phyloP scores from a whole-genome alignment of 257 asterid species.

The Primulina huaijiensis region DNA sequence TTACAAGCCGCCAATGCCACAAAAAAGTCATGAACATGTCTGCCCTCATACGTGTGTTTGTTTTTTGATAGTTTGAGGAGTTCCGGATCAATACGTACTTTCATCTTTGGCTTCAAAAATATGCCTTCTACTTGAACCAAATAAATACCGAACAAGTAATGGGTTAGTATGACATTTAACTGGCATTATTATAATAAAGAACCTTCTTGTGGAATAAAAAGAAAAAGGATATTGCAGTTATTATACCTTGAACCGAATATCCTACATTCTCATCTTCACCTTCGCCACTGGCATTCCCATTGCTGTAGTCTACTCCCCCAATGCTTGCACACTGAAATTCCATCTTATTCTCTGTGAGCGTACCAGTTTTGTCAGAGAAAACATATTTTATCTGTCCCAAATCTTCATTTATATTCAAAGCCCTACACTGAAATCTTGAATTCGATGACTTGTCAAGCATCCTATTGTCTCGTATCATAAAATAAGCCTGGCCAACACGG shows the following conservation, averaged over 20 bases:
- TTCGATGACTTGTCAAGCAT: constrained; percentile 74
- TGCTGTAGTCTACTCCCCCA: constrained; percentile 62
- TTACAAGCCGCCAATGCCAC: constrained; percentile 96
- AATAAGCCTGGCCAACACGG: constrained; percentile 97
- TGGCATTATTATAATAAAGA: background rate
- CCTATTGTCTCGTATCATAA: constrained; percentile 69
- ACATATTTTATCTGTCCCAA: constrained; percentile 94
- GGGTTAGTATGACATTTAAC: constrained; percentile 15
- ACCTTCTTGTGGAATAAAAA: background rate
- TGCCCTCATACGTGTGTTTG: constrained; percentile 52
- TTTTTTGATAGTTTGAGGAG: constrained; percentile 57
- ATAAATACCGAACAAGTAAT: constrained; percentile 21
- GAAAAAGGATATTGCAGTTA: background rate
- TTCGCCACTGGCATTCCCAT: constrained; percentile 34
- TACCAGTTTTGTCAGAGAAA: constrained; percentile 98
- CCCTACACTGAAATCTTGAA: constrained; percentile 90
- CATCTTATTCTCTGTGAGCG: constrained; percentile 98
- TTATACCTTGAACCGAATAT: constrained; percentile 60
- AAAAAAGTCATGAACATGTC: constrained; percentile 61
- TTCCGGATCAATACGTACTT: constrained; percentile 62
- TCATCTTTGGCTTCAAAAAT: constrained; percentile 76
- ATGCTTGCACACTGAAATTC: constrained; percentile 94
- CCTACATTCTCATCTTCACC: constrained; percentile 47
- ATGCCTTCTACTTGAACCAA: constrained; percentile 52
- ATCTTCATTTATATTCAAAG: constrained; percentile 95